Percentiles rank a stretch among this genome's conserved stretches.
Evolutionary conservation across 352 stramenopile genomes (phyloP).

Genomic region (Elongisporangium undulatum): DNA sequence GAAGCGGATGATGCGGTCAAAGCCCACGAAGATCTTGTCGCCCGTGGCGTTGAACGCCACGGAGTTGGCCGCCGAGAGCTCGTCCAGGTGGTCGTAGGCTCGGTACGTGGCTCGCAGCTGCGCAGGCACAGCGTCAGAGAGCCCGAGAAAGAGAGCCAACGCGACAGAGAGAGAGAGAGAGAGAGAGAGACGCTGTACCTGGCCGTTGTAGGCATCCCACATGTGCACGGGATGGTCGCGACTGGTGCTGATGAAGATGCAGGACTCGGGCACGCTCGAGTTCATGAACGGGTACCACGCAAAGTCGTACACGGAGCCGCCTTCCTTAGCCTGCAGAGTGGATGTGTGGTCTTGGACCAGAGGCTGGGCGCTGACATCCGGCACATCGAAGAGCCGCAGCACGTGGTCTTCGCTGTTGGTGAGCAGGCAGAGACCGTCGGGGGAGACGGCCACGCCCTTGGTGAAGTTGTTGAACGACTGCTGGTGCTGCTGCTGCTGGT

Average conservation of each 20-base stretch:
- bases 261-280: slow-evolving; percentile 65
- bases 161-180: background rate
- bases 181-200: slow-evolving; percentile 7
- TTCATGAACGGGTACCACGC: slow-evolving; percentile 88
- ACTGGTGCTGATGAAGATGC: slow-evolving; percentile 84
- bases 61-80: slow-evolving; percentile 72
- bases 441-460: slow-evolving; percentile 65
- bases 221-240: slow-evolving; percentile 88
- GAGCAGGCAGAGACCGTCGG: slow-evolving; percentile 84
- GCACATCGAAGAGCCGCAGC: slow-evolving; percentile 76
- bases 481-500: too few species aligned
- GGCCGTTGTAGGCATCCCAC: slow-evolving; percentile 89
- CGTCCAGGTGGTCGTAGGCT: slow-evolving; percentile 84
- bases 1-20: slow-evolving; percentile 78
- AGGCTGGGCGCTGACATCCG: background rate
- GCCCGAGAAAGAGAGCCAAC: too few species aligned
- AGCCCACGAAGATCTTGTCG: slow-evolving; percentile 82
- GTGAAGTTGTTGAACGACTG: slow-evolving; percentile 62
- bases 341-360: slow-evolving; percentile 9
- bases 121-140: background rate
- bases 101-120: slow-evolving; percentile 76
- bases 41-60: slow-evolving; percentile 78
- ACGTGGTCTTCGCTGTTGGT: slow-evolving; percentile 80
- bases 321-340: slow-evolving; percentile 61
- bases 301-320: slow-evolving; percentile 84